Evolutionary conservation across 768 basidiomycete genomes (phyloP).

Genomic region (Serendipita vermifera): DNA sequence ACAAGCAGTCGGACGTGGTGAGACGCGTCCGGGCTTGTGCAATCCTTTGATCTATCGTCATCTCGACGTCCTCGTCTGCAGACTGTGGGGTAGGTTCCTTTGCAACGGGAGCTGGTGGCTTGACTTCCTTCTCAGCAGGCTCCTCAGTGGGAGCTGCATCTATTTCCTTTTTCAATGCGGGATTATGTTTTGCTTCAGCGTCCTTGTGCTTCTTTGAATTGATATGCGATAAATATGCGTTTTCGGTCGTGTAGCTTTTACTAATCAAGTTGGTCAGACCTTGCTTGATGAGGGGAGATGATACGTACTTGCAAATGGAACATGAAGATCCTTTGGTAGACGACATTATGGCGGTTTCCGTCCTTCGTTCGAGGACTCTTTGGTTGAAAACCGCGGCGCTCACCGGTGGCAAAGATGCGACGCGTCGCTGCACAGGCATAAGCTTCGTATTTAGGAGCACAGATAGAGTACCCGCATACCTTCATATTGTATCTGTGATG

Average conservation of each 20-base stretch:
- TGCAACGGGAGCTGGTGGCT: slow-evolving; percentile 12
- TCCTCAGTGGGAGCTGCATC: slow-evolving; percentile 13
- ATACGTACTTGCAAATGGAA: slow-evolving; percentile 67
- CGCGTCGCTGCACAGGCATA: slow-evolving; percentile 43
- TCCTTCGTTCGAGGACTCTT: slow-evolving; percentile 68
- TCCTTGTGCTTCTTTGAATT: slow-evolving; percentile 85
- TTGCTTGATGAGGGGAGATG: background rate
- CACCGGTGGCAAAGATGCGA: slow-evolving; percentile 81
- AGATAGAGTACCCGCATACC: slow-evolving; percentile 16
- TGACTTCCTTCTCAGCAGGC: slow-evolving; percentile 16
- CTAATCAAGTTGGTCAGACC: slow-evolving; percentile 29
- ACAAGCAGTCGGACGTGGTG: slow-evolving; percentile 63
- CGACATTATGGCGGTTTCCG: slow-evolving; percentile 58
- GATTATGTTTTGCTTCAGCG: slow-evolving; percentile 38
- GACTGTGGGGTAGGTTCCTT: slow-evolving; percentile 23
- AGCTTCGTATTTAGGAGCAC: background rate
- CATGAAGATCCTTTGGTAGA: slow-evolving; percentile 52
- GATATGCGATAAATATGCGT: slow-evolving; percentile 78
- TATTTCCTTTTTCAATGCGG: slow-evolving; percentile 12
- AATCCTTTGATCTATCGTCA: slow-evolving; percentile 61
- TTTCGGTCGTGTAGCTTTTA: slow-evolving; percentile 80
- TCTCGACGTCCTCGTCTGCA: slow-evolving; percentile 35
- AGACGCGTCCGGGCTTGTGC: slow-evolving; percentile 54
- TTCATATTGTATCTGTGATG: slow-evolving; percentile 98
- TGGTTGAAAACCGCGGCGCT: slow-evolving; percentile 65